phyloP scores from a whole-genome alignment of 495 filamentous ascomycete species.

The Trichoderma virens region DNA sequence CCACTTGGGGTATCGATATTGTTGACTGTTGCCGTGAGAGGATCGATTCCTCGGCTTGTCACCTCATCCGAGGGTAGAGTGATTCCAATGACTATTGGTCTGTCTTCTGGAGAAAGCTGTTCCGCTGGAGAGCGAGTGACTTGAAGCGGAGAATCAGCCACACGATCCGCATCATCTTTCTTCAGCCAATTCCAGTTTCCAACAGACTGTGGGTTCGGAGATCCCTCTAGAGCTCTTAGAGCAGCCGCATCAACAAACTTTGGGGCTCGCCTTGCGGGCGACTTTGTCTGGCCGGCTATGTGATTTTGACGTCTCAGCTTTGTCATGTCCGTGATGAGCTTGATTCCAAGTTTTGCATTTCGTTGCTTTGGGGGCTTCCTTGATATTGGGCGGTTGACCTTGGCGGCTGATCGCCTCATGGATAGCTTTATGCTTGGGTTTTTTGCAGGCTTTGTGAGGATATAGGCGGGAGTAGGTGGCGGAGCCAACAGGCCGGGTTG shows the following conservation, averaged over 20 bases:
- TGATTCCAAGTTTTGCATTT: constrained; percentile 54
- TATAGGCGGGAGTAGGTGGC: neutral
- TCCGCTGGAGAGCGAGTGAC: constrained; percentile 14
- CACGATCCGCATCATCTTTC: constrained; percentile 19
- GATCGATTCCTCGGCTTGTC: constrained; percentile 41
- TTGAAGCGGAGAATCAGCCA: constrained; percentile 22
- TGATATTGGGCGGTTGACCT: constrained; percentile 35
- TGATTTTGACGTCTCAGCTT: constrained; percentile 22
- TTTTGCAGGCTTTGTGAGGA: neutral
- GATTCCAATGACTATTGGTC: constrained; percentile 74
- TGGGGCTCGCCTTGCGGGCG: constrained; percentile 21
- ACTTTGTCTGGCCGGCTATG: neutral
- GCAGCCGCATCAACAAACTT: constrained; percentile 45
- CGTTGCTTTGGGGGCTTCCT: constrained; percentile 44
- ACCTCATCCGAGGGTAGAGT: constrained; percentile 56
- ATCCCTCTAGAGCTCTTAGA: constrained; percentile 41
- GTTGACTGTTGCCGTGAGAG: constrained; percentile 17
- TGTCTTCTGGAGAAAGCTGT: constrained; percentile 66
- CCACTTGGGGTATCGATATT: constrained; percentile 22
- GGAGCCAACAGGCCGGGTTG: neutral
- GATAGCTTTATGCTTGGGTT: neutral
- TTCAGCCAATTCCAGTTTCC: constrained; percentile 38
- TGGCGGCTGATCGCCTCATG: constrained; percentile 23
- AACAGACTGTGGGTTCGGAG: constrained; percentile 29
- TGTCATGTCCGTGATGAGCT: constrained; percentile 53